A percentile compares a stretch with the other conserved stretches of the same genome.
Evolutionary conservation across 345 rosid genomes (phyloP).

Genomic region (Eucalyptus cloeziana): DNA sequence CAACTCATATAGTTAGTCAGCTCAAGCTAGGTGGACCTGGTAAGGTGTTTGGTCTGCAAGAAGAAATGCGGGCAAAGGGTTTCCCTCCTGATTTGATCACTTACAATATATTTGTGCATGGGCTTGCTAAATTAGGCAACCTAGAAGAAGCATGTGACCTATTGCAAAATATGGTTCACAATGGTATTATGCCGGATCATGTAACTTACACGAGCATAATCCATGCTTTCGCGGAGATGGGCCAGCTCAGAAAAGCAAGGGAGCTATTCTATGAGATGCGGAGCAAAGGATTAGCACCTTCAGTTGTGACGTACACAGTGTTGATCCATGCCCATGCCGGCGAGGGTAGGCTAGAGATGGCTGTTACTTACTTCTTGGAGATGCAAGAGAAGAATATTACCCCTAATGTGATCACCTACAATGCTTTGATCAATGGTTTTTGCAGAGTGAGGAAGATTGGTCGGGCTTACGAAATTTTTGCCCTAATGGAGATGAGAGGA

Average conservation of each 20-base stretch:
- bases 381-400: conserved; percentile 41
- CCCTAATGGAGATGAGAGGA: conserved; percentile 46
- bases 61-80: conserved; percentile 45
- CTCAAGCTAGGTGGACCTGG: conserved; percentile 34
- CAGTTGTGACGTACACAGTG: conserved; percentile 59
- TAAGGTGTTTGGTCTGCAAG: conserved; percentile 36
- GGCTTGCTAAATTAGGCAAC: conserved; percentile 35
- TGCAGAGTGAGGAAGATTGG: conserved; percentile 38
- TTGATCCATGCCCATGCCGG: conserved; percentile 61
- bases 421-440: conserved; percentile 52
- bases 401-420: conserved; percentile 63
- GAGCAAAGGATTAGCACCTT: conserved; percentile 33
- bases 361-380: conserved; percentile 36
- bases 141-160: conserved; percentile 28
- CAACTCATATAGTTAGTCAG: conserved; percentile 42
- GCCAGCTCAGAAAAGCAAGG: conserved; percentile 35
- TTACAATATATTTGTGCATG: conserved; percentile 46
- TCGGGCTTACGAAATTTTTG: conserved; percentile 41
- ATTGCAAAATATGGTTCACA: conserved; percentile 31
- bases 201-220: conserved; percentile 56
- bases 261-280: conserved; percentile 37
- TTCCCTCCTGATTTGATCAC: conserved; percentile 34
- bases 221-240: conserved; percentile 36
- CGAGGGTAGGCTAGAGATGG: conserved; percentile 36
- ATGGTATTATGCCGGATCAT: conserved; percentile 50